Evolutionary conservation across 208 protist species (phyloP).

Genomic region (Trypanosoma avium): DNA sequence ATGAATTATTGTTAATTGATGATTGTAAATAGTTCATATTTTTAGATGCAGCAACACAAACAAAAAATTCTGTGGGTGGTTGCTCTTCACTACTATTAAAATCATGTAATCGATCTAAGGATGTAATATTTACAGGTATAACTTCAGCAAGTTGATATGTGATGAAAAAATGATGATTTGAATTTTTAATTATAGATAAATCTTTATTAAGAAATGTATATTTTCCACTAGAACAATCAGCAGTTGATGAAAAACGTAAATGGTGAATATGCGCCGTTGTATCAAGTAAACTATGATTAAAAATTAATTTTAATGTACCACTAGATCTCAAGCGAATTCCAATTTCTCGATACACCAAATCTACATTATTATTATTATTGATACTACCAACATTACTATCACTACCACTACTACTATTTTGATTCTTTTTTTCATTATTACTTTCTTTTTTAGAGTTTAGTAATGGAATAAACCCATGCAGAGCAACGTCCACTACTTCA

Average conservation of each 20-base stretch:
- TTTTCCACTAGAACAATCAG: constrained; percentile 41
- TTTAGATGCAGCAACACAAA: constrained; percentile 61
- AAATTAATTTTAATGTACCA: constrained; percentile 46
- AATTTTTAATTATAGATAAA: constrained; percentile 18
- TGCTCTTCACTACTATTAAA: constrained; percentile 18
- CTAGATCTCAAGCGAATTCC: constrained; percentile 37
- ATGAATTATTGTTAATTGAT: constrained; percentile 2
- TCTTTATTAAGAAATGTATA: constrained; percentile 38
- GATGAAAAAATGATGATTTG: constrained; percentile 3
- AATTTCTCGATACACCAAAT: constrained; percentile 18
- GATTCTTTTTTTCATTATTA: constrained; percentile 8
- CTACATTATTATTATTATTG: neutral
- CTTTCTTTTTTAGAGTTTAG: neutral
- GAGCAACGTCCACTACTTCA: constrained; percentile 55
- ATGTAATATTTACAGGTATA: constrained; percentile 16
- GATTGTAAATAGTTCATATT: neutral
- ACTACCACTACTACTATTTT: constrained; percentile 8
- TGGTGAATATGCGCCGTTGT: constrained; percentile 23
- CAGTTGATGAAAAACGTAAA: constrained; percentile 48
- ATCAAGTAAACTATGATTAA: constrained; percentile 8
- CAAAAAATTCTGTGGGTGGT: constrained; percentile 47
- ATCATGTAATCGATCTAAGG: constrained; percentile 37
- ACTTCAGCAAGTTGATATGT: constrained; percentile 48
- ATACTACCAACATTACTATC: neutral
- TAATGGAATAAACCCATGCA: constrained; percentile 57